phyloP scores from a whole-genome alignment of 2,329 filamentous ascomycete species.

The Rhinocladiella similis region DNA sequence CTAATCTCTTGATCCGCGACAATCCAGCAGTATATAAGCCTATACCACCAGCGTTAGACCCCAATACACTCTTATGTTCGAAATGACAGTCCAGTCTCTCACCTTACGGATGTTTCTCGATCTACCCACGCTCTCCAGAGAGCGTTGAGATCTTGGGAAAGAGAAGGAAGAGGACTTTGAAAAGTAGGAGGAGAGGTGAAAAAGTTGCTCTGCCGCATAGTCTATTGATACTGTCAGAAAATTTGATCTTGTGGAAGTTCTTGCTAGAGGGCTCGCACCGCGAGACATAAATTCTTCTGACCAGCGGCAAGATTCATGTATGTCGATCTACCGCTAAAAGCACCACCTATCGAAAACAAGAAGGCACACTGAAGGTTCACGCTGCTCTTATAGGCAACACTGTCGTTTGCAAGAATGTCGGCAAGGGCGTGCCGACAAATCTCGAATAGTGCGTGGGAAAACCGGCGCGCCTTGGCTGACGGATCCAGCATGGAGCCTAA shows the following conservation, averaged over 20 bases:
- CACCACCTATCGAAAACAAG: not conserved
- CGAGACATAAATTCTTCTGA: constrained; percentile 2
- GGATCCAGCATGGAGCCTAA: constrained; percentile 8
- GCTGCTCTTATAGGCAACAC: not conserved
- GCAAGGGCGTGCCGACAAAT: constrained; percentile 3
- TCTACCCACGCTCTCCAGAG: too few relatives aligned
- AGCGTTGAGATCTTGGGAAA: too few relatives aligned
- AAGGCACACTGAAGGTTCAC: not conserved
- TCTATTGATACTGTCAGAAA: too few relatives aligned
- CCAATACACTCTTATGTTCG: too few relatives aligned
- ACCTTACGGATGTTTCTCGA: too few relatives aligned
- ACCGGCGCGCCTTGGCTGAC: not conserved
- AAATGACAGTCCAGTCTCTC: too few relatives aligned
- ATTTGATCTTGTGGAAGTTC: too few relatives aligned
- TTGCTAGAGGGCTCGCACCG: too few relatives aligned
- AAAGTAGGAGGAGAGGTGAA: too few relatives aligned
- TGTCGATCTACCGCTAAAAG: constrained; percentile 1
- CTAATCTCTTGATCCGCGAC: constrained; percentile 2
- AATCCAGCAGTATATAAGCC: not conserved
- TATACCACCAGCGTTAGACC: not conserved
- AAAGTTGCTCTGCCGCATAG: too few relatives aligned
- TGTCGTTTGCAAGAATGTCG: not conserved
- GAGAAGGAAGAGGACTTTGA: too few relatives aligned
- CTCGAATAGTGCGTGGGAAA: constrained; percentile 1
- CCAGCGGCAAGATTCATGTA: constrained; percentile 1